These are phyloP conservation scores for Diaporthe humulicola DNA, from an alignment of 2,329 filamentous ascomycete genomes.

Conservation along the genomic window DNA sequence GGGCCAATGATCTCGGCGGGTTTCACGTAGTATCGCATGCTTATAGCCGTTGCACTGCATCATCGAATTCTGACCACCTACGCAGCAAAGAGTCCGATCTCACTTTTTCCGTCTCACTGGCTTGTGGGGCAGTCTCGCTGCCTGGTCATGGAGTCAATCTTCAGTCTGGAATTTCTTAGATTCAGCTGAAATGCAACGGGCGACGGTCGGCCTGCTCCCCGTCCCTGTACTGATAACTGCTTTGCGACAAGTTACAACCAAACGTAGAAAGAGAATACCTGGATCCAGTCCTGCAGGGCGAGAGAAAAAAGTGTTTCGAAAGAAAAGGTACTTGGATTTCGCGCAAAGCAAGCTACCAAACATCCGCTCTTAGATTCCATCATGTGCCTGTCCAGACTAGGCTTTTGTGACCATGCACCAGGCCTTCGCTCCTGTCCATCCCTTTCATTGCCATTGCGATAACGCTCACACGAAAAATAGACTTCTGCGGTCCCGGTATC, in stretches of 20 bases:
- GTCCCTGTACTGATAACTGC: not conserved
- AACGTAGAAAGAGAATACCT: not conserved
- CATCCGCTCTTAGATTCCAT: conserved; percentile 27
- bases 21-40: conserved; percentile 20
- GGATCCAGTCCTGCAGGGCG: not conserved
- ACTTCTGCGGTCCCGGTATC: conserved; percentile 31
- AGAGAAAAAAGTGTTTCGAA: not conserved
- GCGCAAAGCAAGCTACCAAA: conserved; percentile 36
- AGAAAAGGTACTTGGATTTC: conserved; percentile 25
- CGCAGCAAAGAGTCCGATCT: conserved; percentile 18
- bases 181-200: not conserved
- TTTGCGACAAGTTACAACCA: not conserved
- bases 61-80: conserved; percentile 22
- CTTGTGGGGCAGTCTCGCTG: not conserved
- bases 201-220: not conserved
- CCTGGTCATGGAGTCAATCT: not conserved
- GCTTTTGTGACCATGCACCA: conserved; percentile 24
- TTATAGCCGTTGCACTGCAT: conserved; percentile 22
- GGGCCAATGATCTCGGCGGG: conserved; percentile 10
- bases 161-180: not conserved
- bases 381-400: conserved; percentile 31
- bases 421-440: not conserved
- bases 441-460: conserved; percentile 26
- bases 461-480: conserved; percentile 36
- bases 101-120: not conserved